Base-by-base conservation (phyloP, 2,329 filamentous ascomycete genomes). In the Boeremia lycopersici region DNA sequence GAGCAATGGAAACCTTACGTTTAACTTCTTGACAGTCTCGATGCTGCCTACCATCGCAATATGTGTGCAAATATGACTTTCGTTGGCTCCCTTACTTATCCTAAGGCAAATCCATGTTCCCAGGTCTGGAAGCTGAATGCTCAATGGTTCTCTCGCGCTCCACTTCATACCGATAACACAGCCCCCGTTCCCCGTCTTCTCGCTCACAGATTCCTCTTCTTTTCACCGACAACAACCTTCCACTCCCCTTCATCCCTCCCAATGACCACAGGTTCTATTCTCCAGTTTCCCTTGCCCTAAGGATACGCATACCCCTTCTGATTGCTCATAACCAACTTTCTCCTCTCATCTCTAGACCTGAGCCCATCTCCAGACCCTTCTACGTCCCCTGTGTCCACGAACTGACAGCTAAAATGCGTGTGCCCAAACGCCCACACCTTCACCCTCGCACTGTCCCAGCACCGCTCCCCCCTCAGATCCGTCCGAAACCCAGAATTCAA, bases 261-360 rank as follows among this genome's bases (percentile, higher is more conserved):
- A 30, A 56, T 25, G 19, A 56, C 48, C 6, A 56, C 42, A 1
- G 42, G 31, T 15, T 43, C 29, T 3, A 31, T 39, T 6, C 33
- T 10, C 47, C 53, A 51, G 17, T 23, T 48, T 5, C 43, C 53
- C 3, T 38, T 30, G 1, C 45, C 33, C 7, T 43, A 33, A 12
- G 39, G 31, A 5, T 47, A 41, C 17, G 45, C 38, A 29, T 56
- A 62, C 3, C 57, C 57, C 12, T 60, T 60, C 34, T 60, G 57
- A 23, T 54, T 57, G 4, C 50, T 48, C 12, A 54, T 33, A 1
- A 62, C 45, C 26, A 62, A 40, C 26, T 57, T 60, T 11, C 31
- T 35, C 25, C 51, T 42, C 13, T 6, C 38, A 11, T 9, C 6
- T 23, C 19, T 23, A 23, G 19, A 23, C 19, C 19, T 23, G 19